Evolutionary conservation across 805 yeast genomes (phyloP).

Genomic region (Zygotorulaspora danielsina): DNA sequence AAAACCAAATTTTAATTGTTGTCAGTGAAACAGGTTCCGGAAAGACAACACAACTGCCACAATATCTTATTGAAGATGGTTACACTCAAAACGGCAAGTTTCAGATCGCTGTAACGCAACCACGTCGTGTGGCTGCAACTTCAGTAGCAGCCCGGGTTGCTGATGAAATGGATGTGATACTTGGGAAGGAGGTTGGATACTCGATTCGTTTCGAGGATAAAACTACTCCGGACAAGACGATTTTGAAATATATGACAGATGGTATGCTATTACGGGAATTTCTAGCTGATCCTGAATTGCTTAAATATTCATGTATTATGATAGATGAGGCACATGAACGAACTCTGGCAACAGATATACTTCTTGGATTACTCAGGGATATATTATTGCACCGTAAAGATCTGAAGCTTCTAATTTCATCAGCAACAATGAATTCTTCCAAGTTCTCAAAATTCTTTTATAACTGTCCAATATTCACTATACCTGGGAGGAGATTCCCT

Average conservation of each 20-base stretch:
- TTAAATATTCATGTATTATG: conserved; percentile 74
- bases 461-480: conserved; percentile 78
- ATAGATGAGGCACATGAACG: conserved; percentile 98
- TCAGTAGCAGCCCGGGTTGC: conserved; percentile 90
- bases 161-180: conserved; percentile 71
- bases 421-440: conserved; percentile 91
- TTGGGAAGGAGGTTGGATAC: conserved; percentile 91
- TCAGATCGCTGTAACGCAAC: conserved; percentile 85
- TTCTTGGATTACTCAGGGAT: conserved; percentile 76
- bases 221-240: conserved; percentile 54
- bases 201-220: conserved; percentile 82
- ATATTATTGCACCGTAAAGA: conserved; percentile 60
- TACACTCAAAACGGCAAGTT: conserved; percentile 54
- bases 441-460: conserved; percentile 79
- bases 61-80: conserved; percentile 78
- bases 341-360: conserved; percentile 82
- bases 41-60: conserved; percentile 91
- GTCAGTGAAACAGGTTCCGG: conserved; percentile 94
- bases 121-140: conserved; percentile 92
- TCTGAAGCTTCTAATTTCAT: conserved; percentile 72
- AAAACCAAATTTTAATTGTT: conserved; percentile 65
- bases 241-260: conserved; percentile 88
- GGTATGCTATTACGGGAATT: conserved; percentile 91
- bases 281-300: conserved; percentile 65
- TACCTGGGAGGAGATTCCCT: conserved; percentile 93